These are phyloP conservation scores for Saccharum spontaneum DNA, from an alignment of 176 grass and related monocot genomes.

Conservation along the genomic window DNA sequence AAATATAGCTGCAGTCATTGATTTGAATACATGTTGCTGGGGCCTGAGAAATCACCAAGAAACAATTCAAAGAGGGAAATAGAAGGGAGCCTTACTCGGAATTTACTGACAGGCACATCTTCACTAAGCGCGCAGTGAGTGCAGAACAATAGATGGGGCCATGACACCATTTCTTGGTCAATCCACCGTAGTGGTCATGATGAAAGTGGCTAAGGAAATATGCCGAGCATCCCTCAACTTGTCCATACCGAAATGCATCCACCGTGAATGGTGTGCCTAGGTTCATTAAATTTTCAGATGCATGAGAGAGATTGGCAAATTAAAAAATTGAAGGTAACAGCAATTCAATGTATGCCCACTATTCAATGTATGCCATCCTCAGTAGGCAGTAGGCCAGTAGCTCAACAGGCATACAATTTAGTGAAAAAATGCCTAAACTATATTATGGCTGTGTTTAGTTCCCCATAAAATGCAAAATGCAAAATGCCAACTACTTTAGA, in stretches of 20 bases:
- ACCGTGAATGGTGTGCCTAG: slow-evolving; percentile 72
- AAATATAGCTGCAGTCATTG: slow-evolving; percentile 52
- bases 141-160: slow-evolving; percentile 76
- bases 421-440: not conserved
- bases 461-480: too few relatives aligned
- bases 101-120: slow-evolving; percentile 61
- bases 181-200: slow-evolving; percentile 71
- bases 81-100: slow-evolving; percentile 32
- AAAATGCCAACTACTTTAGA: too few relatives aligned
- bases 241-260: slow-evolving; percentile 70
- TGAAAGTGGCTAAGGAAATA: slow-evolving; percentile 86
- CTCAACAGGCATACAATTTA: not conserved
- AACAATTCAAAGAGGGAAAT: not conserved
- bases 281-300: not conserved
- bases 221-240: slow-evolving; percentile 52
- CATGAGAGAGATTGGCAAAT: not conserved
- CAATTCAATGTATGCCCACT: not conserved
- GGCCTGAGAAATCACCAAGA: not conserved
- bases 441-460: too few relatives aligned
- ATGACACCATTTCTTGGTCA: slow-evolving; percentile 76
- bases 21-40: not conserved
- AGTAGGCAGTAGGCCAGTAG: not conserved
- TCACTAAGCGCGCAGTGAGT: slow-evolving; percentile 66
- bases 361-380: not conserved
- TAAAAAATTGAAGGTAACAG: not conserved